Conservation (phyloP, 2,329 filamentous ascomycete genomes). For the Aspergillus sp. region DNA sequence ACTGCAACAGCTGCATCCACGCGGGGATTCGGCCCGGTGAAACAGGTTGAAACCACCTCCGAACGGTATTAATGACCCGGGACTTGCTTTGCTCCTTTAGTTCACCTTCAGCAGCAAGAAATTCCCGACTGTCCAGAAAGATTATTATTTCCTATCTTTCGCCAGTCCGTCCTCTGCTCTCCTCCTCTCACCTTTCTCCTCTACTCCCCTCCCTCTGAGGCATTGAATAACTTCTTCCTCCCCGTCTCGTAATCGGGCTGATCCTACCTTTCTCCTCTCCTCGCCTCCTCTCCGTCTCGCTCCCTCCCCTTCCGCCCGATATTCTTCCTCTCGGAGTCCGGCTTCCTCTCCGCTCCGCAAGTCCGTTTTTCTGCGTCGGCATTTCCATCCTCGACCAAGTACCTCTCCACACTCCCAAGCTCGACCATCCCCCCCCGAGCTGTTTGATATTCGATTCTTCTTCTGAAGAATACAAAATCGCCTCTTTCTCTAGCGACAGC, state of each 20-base stretch:
- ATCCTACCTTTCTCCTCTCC: slow-evolving; percentile 1
- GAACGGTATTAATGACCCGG: not conserved
- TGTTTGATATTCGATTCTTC: slow-evolving; percentile 10
- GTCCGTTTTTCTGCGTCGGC: slow-evolving; percentile 21
- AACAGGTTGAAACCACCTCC: not conserved
- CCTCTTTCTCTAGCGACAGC: slow-evolving; percentile 27
- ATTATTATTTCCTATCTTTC: slow-evolving; percentile 5
- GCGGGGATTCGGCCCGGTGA: not conserved
- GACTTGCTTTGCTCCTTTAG: slow-evolving; percentile 5
- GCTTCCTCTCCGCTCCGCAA: slow-evolving; percentile 21
- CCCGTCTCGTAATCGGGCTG: not conserved
- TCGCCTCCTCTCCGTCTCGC: slow-evolving; percentile 6
- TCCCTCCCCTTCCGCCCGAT: not conserved
- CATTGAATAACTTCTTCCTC: slow-evolving; percentile 5
- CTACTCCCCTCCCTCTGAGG: not conserved
- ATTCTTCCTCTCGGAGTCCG: slow-evolving; percentile 10
- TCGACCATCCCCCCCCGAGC: slow-evolving; percentile 4
- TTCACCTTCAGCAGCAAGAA: slow-evolving; percentile 13
- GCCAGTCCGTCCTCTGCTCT: slow-evolving; percentile 2
- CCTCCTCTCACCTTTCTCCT: slow-evolving; percentile 8
- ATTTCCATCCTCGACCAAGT: slow-evolving; percentile 9
- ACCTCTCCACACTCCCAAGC: slow-evolving; percentile 4
- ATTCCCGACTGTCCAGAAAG: slow-evolving; percentile 12
- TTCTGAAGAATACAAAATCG: not conserved
- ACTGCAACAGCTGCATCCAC: not conserved